Conservation (phyloP, 371 early-diverging fungal species). For the Funneliformis caledonium region DNA sequence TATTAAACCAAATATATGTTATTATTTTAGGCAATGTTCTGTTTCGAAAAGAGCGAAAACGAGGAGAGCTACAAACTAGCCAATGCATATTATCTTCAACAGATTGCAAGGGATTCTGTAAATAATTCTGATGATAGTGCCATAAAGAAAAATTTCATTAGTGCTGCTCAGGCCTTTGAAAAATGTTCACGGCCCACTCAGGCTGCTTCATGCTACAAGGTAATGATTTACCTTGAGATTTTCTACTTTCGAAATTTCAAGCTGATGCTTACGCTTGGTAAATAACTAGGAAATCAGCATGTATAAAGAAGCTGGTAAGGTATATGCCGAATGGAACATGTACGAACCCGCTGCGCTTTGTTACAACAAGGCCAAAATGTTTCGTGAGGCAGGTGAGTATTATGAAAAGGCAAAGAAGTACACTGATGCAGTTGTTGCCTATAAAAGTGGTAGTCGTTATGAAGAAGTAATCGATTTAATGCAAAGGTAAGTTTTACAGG, state of each 20-base stretch:
- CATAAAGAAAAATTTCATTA: neutral
- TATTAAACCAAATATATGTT: too few relatives aligned
- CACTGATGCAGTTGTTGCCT: slow-evolving; percentile 2
- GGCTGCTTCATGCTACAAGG: slow-evolving; percentile 32
- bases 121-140: slow-evolving; percentile 7
- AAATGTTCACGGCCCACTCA: slow-evolving; percentile 17
- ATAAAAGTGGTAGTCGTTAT: slow-evolving; percentile 24
- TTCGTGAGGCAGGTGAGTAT: neutral
- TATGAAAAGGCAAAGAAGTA: slow-evolving; percentile 23
- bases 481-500: slow-evolving; percentile 25
- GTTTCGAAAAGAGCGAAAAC: slow-evolving; percentile 34
- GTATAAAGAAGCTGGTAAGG: slow-evolving; percentile 16
- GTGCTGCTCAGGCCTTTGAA: slow-evolving; percentile 18
- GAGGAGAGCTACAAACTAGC: neutral
- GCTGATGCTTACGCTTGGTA: too few relatives aligned
- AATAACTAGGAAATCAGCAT: too few relatives aligned
- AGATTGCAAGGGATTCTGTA: slow-evolving; percentile 12
- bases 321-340: neutral
- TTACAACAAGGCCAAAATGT: neutral
- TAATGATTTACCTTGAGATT: neutral
- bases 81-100: slow-evolving; percentile 28
- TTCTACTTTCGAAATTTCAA: neutral
- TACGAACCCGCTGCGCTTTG: slow-evolving; percentile 27
- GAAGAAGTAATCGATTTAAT: slow-evolving; percentile 27
- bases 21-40: slow-evolving; percentile 30